Evolutionary conservation across 2,329 filamentous ascomycete genomes (phyloP).

Genomic region (Calonectria pteridis): DNA sequence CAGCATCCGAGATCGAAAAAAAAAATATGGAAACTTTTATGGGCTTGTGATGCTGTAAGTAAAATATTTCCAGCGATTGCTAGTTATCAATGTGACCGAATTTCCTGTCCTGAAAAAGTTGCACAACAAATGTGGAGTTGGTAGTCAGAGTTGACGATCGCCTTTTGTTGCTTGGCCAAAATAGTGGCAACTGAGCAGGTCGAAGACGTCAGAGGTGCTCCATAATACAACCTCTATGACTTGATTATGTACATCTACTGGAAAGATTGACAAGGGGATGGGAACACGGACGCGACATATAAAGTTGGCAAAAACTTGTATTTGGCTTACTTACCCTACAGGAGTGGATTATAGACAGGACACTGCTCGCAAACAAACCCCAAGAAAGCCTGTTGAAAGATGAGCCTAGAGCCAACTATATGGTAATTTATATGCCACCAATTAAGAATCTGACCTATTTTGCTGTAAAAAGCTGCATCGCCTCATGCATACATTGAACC

Average conservation of each 20-base stretch:
- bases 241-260: not conserved
- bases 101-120: not conserved
- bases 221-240: not conserved
- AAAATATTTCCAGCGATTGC: not conserved
- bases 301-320: not conserved
- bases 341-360: rapidly evolving
- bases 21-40: not conserved
- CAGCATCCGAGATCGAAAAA: not conserved
- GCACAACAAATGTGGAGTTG: not conserved
- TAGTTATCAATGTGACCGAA: not conserved
- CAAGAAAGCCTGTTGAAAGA: not conserved
- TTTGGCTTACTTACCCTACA: not conserved
- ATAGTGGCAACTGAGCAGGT: not conserved
- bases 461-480: not conserved
- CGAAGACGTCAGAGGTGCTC: not conserved
- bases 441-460: not conserved
- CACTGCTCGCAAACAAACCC: not conserved
- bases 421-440: not conserved
- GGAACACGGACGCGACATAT: not conserved
- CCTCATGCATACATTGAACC: not conserved
- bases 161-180: not conserved
- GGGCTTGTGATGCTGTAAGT: not conserved
- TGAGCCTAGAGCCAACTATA: not conserved
- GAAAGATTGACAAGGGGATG: not conserved
- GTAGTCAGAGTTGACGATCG: not conserved